Percentiles rank a stretch among this genome's conserved stretches.
These are phyloP conservation scores for Amaranthus tricolor DNA, from an alignment of 179 eudicot genomes.

Conservation along the genomic window DNA sequence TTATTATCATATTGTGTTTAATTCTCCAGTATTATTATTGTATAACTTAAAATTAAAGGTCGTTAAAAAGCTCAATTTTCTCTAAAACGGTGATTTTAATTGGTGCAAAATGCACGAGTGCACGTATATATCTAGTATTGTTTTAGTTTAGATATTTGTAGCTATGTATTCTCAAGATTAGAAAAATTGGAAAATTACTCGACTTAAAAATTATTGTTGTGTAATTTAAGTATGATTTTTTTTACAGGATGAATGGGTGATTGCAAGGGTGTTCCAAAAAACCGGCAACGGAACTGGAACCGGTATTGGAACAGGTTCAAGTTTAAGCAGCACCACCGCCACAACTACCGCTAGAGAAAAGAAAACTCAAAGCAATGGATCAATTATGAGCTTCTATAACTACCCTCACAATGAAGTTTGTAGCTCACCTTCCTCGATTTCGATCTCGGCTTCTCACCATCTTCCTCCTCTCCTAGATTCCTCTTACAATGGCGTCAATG, in stretches of 20 bases:
- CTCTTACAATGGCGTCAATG: slow-evolving; percentile 32
- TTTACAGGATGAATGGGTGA: slow-evolving; percentile 88
- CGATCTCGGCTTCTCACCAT: slow-evolving; percentile 47
- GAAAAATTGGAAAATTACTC: too few relatives aligned
- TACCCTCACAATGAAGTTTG: slow-evolving; percentile 31
- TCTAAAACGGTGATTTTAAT: too few relatives aligned
- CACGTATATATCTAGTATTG: too few relatives aligned
- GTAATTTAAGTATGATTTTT: not conserved
- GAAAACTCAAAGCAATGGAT: slow-evolving; percentile 28
- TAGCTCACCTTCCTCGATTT: slow-evolving; percentile 49
- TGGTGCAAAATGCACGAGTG: too few relatives aligned
- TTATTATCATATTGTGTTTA: too few relatives aligned
- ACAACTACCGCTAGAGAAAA: slow-evolving; percentile 35
- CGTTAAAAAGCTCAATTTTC: too few relatives aligned
- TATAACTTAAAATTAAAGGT: too few relatives aligned
- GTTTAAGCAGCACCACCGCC: slow-evolving; percentile 22
- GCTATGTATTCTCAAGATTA: too few relatives aligned
- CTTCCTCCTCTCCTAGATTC: slow-evolving; percentile 76
- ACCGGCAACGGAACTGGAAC: slow-evolving; percentile 36
- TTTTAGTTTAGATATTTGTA: too few relatives aligned
- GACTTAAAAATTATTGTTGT: too few relatives aligned
- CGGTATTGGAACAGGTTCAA: slow-evolving; percentile 31
- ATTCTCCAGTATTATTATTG: too few relatives aligned
- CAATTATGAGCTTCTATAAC: slow-evolving; percentile 25
- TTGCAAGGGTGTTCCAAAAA: slow-evolving; percentile 86